A percentile compares a stretch with the other conserved stretches of the same genome.
phyloP scores from a whole-genome alignment of 495 filamentous ascomycete species.

The Achaetomiella virescens region DNA sequence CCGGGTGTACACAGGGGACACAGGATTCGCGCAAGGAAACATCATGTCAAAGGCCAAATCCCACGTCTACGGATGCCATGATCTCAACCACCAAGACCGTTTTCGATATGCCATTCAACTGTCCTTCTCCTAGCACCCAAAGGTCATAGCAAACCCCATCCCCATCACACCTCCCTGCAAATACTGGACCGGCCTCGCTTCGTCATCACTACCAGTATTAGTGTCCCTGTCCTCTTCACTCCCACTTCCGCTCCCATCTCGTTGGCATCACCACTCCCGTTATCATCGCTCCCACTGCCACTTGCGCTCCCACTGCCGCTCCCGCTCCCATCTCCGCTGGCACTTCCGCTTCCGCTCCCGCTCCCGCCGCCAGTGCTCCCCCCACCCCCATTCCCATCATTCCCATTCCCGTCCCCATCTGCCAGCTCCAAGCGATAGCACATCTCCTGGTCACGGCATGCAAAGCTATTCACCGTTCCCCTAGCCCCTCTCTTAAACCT shows the following conservation, averaged over 20 bases:
- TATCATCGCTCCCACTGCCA: not conserved
- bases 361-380: not conserved
- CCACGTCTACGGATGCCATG: no score
- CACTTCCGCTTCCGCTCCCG: no score
- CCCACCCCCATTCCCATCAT: not conserved
- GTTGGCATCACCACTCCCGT: no score
- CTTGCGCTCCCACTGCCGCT: not conserved
- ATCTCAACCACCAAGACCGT: no score
- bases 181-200: not conserved
- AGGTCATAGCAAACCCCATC: not conserved
- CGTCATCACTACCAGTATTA: not conserved
- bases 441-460: slow-evolving; percentile 25
- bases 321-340: not conserved
- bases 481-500: slow-evolving; percentile 14
- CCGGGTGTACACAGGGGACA: no score
- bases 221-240: not conserved
- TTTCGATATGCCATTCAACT: no score
- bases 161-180: not conserved
- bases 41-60: no score
- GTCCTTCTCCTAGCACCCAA: not conserved
- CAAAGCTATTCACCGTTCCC: slow-evolving; percentile 22
- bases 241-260: no score
- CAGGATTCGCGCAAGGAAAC: no score
- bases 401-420: not conserved
- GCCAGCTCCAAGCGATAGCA: slow-evolving; percentile 20